Evolutionary conservation across 2,329 filamentous ascomycete genomes (phyloP).

Genomic region (Talaromyces sp.): DNA sequence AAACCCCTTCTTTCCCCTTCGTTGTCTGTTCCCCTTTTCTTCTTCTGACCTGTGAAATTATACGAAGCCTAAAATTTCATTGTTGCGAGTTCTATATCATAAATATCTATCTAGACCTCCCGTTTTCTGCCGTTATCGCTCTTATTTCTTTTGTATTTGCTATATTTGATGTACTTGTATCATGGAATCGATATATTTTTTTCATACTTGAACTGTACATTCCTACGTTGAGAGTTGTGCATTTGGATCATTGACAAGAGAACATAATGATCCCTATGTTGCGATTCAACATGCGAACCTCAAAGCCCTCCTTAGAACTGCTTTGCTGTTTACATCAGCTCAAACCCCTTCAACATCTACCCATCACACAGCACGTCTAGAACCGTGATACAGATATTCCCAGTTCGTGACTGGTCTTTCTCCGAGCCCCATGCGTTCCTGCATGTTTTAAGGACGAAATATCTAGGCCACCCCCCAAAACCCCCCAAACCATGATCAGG

Average conservation of each 20-base stretch:
- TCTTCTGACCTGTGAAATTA: constrained; percentile 6
- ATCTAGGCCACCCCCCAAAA: background rate
- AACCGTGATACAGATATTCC: constrained; percentile 18
- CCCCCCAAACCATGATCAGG: too few species aligned
- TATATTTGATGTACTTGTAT: constrained; percentile 13
- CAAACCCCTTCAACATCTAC: constrained; percentile 3
- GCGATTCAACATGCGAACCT: too few species aligned
- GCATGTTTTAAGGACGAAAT: constrained; percentile 30
- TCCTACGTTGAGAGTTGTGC: too few species aligned
- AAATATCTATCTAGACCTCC: constrained; percentile 8
- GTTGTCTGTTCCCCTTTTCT: background rate
- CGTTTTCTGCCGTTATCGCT: background rate
- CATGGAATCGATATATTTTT: constrained; percentile 2
- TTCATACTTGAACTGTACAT: too few species aligned
- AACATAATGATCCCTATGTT: background rate
- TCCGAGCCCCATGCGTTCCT: constrained; percentile 21
- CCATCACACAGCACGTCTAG: background rate
- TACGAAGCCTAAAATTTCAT: constrained; percentile 6
- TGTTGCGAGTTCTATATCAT: constrained; percentile 7
- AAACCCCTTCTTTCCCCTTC: background rate
- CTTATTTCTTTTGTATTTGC: constrained; percentile 2
- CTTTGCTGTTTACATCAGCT: background rate
- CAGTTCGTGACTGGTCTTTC: constrained; percentile 34
- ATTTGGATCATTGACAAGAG: too few species aligned
- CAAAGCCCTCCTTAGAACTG: background rate